Conservation (phyloP, 1,284 basidiomycete genomes). For the Tilletia horrida region DNA sequence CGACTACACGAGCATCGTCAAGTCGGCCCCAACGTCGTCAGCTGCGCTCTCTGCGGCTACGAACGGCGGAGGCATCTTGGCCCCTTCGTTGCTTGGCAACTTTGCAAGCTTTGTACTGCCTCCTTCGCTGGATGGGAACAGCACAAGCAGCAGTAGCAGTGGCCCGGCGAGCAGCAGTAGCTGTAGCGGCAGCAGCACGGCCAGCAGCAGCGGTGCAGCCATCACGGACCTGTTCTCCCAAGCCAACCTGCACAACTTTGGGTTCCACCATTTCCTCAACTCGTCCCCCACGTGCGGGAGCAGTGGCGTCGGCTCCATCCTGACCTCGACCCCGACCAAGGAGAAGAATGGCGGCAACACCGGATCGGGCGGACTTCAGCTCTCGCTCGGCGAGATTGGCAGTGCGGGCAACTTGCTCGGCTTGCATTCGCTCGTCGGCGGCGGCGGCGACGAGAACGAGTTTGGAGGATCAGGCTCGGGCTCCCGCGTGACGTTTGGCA, state of each 20-base stretch:
- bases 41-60: neutral
- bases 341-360: neutral
- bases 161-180: neutral
- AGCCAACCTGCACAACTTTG: conserved; percentile 13
- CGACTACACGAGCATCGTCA: conserved; percentile 7
- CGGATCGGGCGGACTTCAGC: neutral
- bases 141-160: no score
- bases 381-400: neutral
- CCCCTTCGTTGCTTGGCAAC: neutral
- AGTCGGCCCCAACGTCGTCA: neutral
- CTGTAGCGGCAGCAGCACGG: neutral
- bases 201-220: neutral
- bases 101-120: conserved; percentile 11
- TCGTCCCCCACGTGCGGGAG: neutral
- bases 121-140: neutral
- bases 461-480: neutral
- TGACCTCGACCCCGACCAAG: conserved; percentile 1
- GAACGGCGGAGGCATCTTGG: neutral
- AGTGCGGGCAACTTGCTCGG: conserved; percentile 12
- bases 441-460: neutral
- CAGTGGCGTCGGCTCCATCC: neutral
- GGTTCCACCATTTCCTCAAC: neutral
- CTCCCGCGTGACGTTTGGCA: conserved; percentile 8
- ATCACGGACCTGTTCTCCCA: conserved; percentile 12
- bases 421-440: neutral